Evolutionary conservation across 176 grass and related monocot species (phyloP), one percentile per base, ranked within the genome.

Genomic region (Zizania latifolia): DNA sequence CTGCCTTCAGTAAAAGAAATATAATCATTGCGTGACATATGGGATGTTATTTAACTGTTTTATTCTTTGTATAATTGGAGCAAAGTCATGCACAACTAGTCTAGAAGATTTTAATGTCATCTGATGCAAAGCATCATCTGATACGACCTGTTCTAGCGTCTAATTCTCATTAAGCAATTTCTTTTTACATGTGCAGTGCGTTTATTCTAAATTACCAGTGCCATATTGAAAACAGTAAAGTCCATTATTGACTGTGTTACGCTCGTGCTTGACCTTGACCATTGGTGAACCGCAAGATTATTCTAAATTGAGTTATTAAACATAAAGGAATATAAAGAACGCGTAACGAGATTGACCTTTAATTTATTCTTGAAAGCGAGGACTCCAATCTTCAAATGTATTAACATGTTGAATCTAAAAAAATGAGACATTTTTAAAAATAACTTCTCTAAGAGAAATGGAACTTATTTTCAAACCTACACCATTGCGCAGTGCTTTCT

Each of bases 61-160:
- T 43, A 28, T 57, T 7, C 32, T 66, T 57, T 58, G 80, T 74
- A 26, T 74, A 62, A 65, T 26, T 58, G 71, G 22, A 67, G 26
- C 21, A 34, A 75, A 68, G 62, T 35, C 37, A 35, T 22, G 62
- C 14, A 35, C 10, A 24, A 37, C 46, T 36, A 36, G 21, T 71
- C 38, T 68, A 58, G 36, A 68, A 28, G 50, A 59, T 19, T n/a
- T 48, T 37, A 17, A 11, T 68, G 6, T 59, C 80, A n/a, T 35
- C 37, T 59, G 10, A 28, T 68, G 13, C 38, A 44, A 68, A 68
- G n/a, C 16, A 46, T 23, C 62, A 76, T 31, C 22, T 69, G 50
- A 46, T 29, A 37, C 10, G 68, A 1, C 29, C 57, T 31, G 23
- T 36, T 51, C 4, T 70, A 29, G 4, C 17, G 22, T 34, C 33